Evolutionary conservation across 164 flowering plant species (phyloP), one percentile per base, ranked within the genome.

Genomic region (Cinnamomum micranthum): DNA sequence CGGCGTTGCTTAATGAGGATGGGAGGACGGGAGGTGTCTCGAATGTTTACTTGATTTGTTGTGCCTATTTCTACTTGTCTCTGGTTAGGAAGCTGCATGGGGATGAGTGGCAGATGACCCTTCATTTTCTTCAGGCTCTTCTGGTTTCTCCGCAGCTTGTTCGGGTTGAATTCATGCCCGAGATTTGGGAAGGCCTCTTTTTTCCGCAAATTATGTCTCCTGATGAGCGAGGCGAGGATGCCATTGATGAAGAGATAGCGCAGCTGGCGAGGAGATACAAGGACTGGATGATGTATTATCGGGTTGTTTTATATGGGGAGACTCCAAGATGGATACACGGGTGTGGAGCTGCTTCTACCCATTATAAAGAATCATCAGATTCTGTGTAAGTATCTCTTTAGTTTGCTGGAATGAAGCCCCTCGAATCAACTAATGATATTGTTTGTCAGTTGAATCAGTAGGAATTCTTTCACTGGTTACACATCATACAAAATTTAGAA

Each of bases 41-140:
- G 1, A 92, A 92, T 74, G 7, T n/a, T 22, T 84, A 73, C 65
- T 76, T 92, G 77, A 77, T 90, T 65, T 84, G 84, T 63, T 85
- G 73, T 69, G 80, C 95, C 10, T 92, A 90, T 78, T 87, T 92
- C 71, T 90, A 88, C 84, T 85, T 90, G 31, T 85, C 90, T 7
- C 55, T 88, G 22, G 85, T 92, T 41, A 72, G 85, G 77, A 85
- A 83, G 71, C 85, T 90, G 25, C 87, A 86, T 68, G 63, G 70
- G n/a, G 90, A 92, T 73, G 89, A 89, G 60, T 88, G 82, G 88
- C 94, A 89, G 82, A 88, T 82, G 66, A 88, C 94, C 2, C 64
- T 82, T 76, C 90, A 92, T 81, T 90, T 90, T 73, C 88, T 92
- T 22, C 97, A 90, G 76, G 89, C 97, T 11, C 13, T 92, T 27